Base-by-base conservation (phyloP, 495 filamentous ascomycete species). In the Terfezia claveryi region DNA sequence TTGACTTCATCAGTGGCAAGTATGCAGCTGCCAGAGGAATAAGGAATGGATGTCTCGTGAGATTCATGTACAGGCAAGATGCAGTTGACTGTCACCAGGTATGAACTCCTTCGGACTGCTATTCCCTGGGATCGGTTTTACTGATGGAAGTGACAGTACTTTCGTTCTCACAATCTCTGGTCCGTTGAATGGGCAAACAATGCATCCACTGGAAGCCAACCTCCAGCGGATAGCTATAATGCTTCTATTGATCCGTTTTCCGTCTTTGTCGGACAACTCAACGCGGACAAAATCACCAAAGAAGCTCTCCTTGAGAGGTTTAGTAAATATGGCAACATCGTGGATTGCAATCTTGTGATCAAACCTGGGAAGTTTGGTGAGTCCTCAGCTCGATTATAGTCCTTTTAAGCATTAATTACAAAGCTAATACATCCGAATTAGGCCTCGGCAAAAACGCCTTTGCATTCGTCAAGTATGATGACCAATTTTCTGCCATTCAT, bases 71-170 rank as follows among this genome's bases (percentile, higher is more conserved):
- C 38, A 61, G 62, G 27, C 62, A 64, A 46, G 62, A 64, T 56
- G 62, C 62, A 49, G 61, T 64, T 12, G 62, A 64, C 44, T 58
- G 62, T 37, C 63, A 64, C 23, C 62, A 64, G 56, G 62, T 58
- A 52, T 41, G 55, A 14, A 23, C 7, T 49, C 17, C n/a, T 10
- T 17, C 12, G 46, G 11, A 37, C 49, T 10, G 16, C 9, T 37
- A 38, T 20, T 10, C 36, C 23, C 27, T 36, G 6, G 4, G 27
- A 32, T 32, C 7, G 27, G 27, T 32, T 4, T 55, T 16, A 53
- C 55, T 44, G 4, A 46, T 14, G 41, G 10, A 37, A 54, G 16
- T 10, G 5, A 51, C 53, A 64, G 62, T 64, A 60, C 51, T 58
- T 64, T 12, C 61, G 60, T 17, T 62, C 57, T 23, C 58, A 64